phyloP scores from a whole-genome alignment of 176 grass and related monocot species.

The Hyparrhenia diplandra region DNA sequence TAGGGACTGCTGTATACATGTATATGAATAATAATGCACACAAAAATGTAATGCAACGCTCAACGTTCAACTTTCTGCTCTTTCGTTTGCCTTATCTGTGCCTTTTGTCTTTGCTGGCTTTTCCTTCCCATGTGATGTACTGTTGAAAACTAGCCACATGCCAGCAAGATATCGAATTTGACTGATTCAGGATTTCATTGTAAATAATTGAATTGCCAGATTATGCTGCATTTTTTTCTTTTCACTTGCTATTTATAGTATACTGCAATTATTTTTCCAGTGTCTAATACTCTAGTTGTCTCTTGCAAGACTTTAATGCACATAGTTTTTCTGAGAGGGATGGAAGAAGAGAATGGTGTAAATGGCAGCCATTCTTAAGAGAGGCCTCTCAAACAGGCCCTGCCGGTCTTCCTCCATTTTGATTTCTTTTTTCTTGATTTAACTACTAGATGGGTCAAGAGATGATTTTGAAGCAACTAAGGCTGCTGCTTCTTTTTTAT shows the following conservation, averaged over 20 bases:
- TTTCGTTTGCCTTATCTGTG: not conserved
- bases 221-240: conserved; percentile 21
- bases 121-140: not conserved
- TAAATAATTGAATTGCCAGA: conserved; percentile 38
- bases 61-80: not conserved
- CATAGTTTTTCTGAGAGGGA: not conserved
- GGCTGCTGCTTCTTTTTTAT: too few species aligned
- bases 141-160: too few species aligned
- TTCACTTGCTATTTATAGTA: not conserved
- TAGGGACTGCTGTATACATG: conserved; percentile 8
- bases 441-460: too few species aligned
- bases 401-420: not conserved
- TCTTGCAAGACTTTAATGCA: not conserved
- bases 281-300: not conserved
- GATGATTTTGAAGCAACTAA: too few species aligned
- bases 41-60: not conserved
- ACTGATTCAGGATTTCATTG: conserved; percentile 7
- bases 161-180: conserved; percentile 36
- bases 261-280: not conserved
- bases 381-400: conserved; percentile 50
- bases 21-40: conserved; percentile 17
- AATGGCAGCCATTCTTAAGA: conserved; percentile 45
- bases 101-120: not conserved
- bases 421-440: too few species aligned
- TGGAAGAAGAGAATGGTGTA: not conserved